phyloP scores from a whole-genome alignment of 352 stramenopile species.

The Globisporangium iwayamae region DNA sequence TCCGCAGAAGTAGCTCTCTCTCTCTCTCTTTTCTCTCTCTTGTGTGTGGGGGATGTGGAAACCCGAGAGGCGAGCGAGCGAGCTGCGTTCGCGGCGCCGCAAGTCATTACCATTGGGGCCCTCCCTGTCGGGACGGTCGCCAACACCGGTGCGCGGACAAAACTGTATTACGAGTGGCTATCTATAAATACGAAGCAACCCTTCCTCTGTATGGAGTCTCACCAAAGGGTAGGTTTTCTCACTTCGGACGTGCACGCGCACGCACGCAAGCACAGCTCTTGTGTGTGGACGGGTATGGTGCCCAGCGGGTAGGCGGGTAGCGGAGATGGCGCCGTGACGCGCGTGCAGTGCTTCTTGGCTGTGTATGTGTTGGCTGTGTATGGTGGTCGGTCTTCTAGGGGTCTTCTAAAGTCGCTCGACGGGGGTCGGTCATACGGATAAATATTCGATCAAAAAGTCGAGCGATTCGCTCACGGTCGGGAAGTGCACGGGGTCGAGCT shows the following conservation, averaged over 20 bases:
- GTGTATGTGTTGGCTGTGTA: background rate
- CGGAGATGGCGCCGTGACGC: background rate
- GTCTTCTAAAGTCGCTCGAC: background rate
- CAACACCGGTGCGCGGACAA: constrained; percentile 13
- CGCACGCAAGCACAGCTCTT: constrained; percentile 2
- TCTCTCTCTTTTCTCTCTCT: too few relatives aligned
- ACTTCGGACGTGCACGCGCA: constrained; percentile 9
- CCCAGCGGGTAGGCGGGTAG: too few relatives aligned
- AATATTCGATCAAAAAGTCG: constrained; percentile 64
- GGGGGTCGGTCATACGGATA: constrained; percentile 25
- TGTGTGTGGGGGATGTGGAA: background rate
- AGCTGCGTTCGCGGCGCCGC: background rate
- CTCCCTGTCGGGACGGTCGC: constrained; percentile 1
- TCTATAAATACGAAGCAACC: constrained; percentile 17
- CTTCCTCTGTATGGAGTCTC: constrained; percentile 1
- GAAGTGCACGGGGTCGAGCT: constrained; percentile 41
- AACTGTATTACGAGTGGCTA: constrained; percentile 14
- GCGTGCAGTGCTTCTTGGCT: constrained; percentile 3
- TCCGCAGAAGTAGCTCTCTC: background rate
- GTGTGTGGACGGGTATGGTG: constrained; percentile 2
- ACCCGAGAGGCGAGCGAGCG: background rate
- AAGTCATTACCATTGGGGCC: constrained; percentile 11
- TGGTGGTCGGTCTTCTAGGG: background rate
- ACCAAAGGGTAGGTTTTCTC: constrained; percentile 7
- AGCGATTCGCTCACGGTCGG: constrained; percentile 61